These are phyloP conservation scores for Colletotrichum australisinense DNA, from an alignment of 2,329 filamentous ascomycete species.

Conservation along the genomic window DNA sequence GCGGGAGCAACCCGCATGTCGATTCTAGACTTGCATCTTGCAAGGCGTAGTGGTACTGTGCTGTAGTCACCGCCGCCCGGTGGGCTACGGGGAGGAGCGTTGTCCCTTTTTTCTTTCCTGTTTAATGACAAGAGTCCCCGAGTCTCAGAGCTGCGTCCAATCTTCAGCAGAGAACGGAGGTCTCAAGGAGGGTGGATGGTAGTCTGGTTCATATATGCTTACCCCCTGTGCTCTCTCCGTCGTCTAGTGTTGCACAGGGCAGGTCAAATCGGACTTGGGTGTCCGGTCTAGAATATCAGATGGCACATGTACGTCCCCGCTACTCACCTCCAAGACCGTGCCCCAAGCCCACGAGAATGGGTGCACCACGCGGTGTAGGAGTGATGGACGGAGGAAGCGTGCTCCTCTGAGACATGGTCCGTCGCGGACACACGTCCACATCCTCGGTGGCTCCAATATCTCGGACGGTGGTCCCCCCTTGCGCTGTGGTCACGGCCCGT, in stretches of 20 bases:
- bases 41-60: not conserved
- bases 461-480: not conserved
- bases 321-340: not conserved
- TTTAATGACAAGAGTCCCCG: not conserved
- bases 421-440: not conserved
- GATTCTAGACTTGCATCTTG: conserved; percentile 3
- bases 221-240: not conserved
- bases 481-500: not conserved
- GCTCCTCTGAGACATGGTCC: not conserved
- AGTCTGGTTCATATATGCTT: conserved; percentile 8
- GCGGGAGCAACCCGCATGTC: not conserved
- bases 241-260: not conserved
- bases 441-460: not conserved
- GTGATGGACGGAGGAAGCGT: not conserved
- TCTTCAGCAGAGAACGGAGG: conserved; percentile 4
- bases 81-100: not conserved
- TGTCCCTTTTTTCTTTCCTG: not conserved
- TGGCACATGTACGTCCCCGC: not conserved
- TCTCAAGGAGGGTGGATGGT: not conserved
- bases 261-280: not conserved
- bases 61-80: not conserved
- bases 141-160: conserved; percentile 12
- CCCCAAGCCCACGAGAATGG: conserved; percentile 14
- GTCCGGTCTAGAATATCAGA: not conserved
- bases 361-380: conserved; percentile 6